These are phyloP conservation scores for Effrenium voratum DNA, from an alignment of 73 alveolate species.

Conservation along the genomic window DNA sequence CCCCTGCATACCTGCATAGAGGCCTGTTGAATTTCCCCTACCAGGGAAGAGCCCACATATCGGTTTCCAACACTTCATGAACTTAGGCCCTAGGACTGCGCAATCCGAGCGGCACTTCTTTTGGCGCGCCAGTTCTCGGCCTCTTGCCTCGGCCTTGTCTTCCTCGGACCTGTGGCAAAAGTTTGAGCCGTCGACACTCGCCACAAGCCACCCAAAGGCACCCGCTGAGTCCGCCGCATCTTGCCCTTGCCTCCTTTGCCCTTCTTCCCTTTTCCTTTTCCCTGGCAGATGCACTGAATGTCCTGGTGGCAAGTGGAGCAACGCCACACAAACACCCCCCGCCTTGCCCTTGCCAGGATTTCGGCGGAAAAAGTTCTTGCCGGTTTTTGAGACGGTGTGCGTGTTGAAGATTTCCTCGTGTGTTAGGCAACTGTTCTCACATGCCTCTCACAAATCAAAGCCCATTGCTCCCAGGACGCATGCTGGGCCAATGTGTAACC, in stretches of 20 bases:
- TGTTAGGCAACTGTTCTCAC: background rate
- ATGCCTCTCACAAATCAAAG: background rate
- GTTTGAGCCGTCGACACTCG: too few relatives aligned
- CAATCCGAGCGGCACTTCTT: too few relatives aligned
- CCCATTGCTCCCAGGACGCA: background rate
- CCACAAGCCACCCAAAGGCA: background rate
- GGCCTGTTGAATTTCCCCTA: too few relatives aligned
- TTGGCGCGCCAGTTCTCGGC: slow-evolving; percentile 70
- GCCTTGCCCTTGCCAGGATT: slow-evolving; percentile 92
- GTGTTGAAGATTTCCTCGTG: slow-evolving; percentile 73
- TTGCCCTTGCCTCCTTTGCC: slow-evolving; percentile 72
- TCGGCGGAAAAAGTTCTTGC: slow-evolving; percentile 63
- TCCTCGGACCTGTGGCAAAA: slow-evolving; percentile 45
- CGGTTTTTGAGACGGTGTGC: slow-evolving; percentile 68
- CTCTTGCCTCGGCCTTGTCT: slow-evolving; percentile 90
- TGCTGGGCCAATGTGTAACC: background rate
- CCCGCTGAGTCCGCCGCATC: background rate
- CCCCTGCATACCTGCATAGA: too few relatives aligned
- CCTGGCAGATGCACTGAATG: background rate
- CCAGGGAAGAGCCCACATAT: too few relatives aligned
- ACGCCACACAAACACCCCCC: too few relatives aligned
- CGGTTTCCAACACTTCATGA: too few relatives aligned
- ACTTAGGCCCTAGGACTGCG: too few relatives aligned
- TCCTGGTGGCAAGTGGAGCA: too few relatives aligned
- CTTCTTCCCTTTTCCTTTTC: slow-evolving; percentile 68